Percentiles rank a stretch among this genome's conserved stretches.
Conservation (phyloP, 2,329 filamentous ascomycete species). For the Alternaria triticina region DNA sequence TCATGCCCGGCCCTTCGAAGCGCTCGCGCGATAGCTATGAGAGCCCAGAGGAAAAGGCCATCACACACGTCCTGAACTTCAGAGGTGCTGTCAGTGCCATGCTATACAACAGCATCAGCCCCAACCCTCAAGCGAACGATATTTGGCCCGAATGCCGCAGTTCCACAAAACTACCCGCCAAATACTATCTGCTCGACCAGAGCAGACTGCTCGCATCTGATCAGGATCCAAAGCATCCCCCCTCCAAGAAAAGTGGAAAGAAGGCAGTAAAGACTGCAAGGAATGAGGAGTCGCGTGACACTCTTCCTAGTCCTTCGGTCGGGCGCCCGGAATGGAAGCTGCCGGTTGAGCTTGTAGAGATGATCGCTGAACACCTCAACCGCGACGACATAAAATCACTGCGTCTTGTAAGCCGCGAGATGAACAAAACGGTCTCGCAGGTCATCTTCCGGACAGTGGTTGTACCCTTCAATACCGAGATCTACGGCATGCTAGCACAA, state of each 20-base stretch:
- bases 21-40: constrained; percentile 29
- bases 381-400: constrained; percentile 65
- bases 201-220: background rate
- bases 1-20: constrained; percentile 17
- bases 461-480: constrained; percentile 69
- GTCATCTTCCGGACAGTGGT: constrained; percentile 68
- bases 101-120: constrained; percentile 22
- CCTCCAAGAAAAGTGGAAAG: background rate
- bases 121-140: constrained; percentile 39
- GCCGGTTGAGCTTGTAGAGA: constrained; percentile 68
- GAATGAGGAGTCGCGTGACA: background rate
- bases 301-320: background rate
- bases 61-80: constrained; percentile 16
- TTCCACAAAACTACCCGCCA: constrained; percentile 31
- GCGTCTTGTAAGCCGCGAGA: constrained; percentile 66
- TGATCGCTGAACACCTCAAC: constrained; percentile 62
- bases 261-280: background rate
- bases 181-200: constrained; percentile 28
- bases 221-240: background rate
- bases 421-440: constrained; percentile 64
- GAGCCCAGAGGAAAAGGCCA: constrained; percentile 13
- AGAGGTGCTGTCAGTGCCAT: constrained; percentile 35
- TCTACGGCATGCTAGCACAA: constrained; percentile 62
- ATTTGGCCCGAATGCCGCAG: constrained; percentile 46
- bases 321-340: constrained; percentile 53